phyloP scores from a whole-genome alignment of 768 basidiomycete species.

The Trametes cingulata region DNA sequence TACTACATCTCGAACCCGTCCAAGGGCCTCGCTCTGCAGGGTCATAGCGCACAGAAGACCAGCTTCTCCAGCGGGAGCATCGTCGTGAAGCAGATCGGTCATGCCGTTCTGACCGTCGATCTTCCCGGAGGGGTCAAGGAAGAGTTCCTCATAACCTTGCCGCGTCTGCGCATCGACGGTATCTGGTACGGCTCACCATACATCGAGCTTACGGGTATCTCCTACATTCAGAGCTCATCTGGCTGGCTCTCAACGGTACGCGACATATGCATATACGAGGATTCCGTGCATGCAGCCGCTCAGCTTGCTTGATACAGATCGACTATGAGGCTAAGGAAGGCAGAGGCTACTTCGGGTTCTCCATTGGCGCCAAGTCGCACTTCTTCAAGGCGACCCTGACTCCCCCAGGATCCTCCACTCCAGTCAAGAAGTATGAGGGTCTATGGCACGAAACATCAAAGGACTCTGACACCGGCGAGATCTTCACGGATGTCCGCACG shows the following conservation, averaged over 20 bases:
- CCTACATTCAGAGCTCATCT: conserved; percentile 70
- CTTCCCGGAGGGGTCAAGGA: conserved; percentile 57
- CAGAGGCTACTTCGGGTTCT: conserved; percentile 79
- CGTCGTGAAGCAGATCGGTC: conserved; percentile 93
- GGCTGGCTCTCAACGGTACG: conserved; percentile 58
- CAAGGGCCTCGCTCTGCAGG: conserved; percentile 75
- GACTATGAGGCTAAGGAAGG: conserved; percentile 98
- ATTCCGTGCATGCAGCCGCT: background rate
- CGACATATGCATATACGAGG: background rate
- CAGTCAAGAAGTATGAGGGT: conserved; percentile 67
- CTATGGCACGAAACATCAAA: conserved; percentile 76
- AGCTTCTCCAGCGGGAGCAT: conserved; percentile 80
- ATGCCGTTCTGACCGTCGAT: conserved; percentile 77
- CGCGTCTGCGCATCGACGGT: conserved; percentile 89
- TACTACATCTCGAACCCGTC: conserved; percentile 82
- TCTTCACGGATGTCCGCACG: conserved; percentile 76
- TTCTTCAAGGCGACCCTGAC: conserved; percentile 83
- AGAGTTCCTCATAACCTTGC: conserved; percentile 89
- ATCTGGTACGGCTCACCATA: conserved; percentile 90
- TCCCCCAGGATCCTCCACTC: conserved; percentile 42
- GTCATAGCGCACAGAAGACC: conserved; percentile 96
- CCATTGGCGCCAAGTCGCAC: conserved; percentile 76
- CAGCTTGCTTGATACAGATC: conserved; percentile 39
- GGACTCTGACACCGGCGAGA: conserved; percentile 44
- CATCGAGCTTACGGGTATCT: conserved; percentile 85